These are phyloP conservation scores for Pichia sp. DNA, from an alignment of 1,139 yeast species.

Conservation along the genomic window DNA sequence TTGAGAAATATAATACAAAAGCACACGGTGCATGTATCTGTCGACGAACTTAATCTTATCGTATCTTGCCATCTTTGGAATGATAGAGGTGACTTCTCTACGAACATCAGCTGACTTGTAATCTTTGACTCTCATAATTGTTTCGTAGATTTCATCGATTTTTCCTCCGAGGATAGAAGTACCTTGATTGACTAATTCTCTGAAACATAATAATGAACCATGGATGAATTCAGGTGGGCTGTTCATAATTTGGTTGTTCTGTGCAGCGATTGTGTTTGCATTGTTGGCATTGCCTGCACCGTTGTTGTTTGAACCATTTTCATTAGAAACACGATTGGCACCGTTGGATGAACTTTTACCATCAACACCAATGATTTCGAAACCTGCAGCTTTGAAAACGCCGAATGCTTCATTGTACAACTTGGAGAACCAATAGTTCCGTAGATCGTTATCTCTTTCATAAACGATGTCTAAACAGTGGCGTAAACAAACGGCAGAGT, in stretches of 20 bases:
- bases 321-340: neutral
- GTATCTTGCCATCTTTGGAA: conserved; percentile 81
- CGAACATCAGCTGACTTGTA: conserved; percentile 75
- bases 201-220: conserved; percentile 79
- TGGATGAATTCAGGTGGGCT: conserved; percentile 70
- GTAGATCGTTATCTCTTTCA: conserved; percentile 70
- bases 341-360: conserved; percentile 5
- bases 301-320: neutral
- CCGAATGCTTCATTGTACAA: conserved; percentile 40
- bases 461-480: conserved; percentile 77
- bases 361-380: conserved; percentile 5
- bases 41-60: conserved; percentile 77
- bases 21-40: conserved; percentile 75
- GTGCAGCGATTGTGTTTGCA: conserved; percentile 1
- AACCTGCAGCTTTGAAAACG: conserved; percentile 26
- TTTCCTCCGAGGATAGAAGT: conserved; percentile 68
- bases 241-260: conserved; percentile 15
- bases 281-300: neutral
- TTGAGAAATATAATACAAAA: conserved; percentile 75
- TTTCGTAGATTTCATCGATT: conserved; percentile 77
- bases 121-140: conserved; percentile 71
- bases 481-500: conserved; percentile 80
- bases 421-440: conserved; percentile 72
- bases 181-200: conserved; percentile 70
- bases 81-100: conserved; percentile 75